Base-by-base conservation (phyloP, 169 alveolate genomes). In the Eimeria acervulina region DNA sequence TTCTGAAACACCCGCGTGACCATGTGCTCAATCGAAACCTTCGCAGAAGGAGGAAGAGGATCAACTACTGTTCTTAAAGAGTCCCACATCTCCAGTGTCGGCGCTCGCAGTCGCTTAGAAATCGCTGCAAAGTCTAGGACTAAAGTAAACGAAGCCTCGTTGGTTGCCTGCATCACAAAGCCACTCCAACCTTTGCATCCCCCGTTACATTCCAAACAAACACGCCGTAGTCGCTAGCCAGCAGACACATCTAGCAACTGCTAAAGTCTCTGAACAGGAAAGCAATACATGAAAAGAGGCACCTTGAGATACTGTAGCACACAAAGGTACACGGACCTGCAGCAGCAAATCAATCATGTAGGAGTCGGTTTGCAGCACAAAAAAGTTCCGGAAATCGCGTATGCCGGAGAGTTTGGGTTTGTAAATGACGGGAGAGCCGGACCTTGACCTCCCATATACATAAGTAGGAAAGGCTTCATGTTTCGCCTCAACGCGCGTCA, bases 101-200 rank as follows among this genome's bases (percentile, higher is more conserved):
- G 80, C 5, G 38, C 59, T 13, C 78, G 17, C 59, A 59, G 38
- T 10, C 78, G 80, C 2, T 36, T 55, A 2, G 76, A 28, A 0
- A 85, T 59, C 3, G 55, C 47, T 10, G 52, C 55, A 40, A 85
- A 85, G 38, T 85, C 93, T 40, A 85, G 19, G 40, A 85, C 93
- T 47, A 85, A 59, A 28, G 78, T 85, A 28, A 59, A 85, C 23
- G 80, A 31, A 23, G 19, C 17, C 38, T 40, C 21, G 6, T 59
- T 59, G 28, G 93, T 85, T n/a, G 7, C 76, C 92, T 84, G 74
- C 92, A 31, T 15, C 84, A 36, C 84, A 74, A n/a, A n/a, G n/a
- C n/a, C 26, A 59, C 26, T 59, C 19, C 17, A 7, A 8, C n/a
- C 26, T 13, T 2, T 8, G 5, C 15, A 2, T 19, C 15, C 66